Base-by-base conservation (phyloP, 2,329 filamentous ascomycete genomes). In the Uncinocarpus reesii region DNA sequence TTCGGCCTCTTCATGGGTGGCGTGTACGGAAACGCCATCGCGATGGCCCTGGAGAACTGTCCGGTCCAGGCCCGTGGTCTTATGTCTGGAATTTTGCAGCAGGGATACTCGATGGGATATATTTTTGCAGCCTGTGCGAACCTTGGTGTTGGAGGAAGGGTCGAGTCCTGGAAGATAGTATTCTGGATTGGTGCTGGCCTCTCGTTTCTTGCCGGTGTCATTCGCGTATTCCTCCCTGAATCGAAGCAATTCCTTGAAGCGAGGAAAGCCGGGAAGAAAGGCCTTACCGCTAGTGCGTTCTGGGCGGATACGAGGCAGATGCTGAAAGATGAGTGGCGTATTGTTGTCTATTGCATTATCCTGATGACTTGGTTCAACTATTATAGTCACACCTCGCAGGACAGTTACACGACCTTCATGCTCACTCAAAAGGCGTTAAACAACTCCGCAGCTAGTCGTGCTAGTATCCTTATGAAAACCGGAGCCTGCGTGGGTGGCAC, bases 141-240 rank as follows among this genome's bases (percentile, higher is more conserved):
- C 35, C 71, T 57, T 10, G 57, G 72, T 3, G 71, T 73, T 42
- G 71, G 84, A 63, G 92, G 86, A 0, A 90, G 86, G 0, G 64
- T 79, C 1, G 82, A 94, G 59, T 80, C 76, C 43, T 95, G 88
- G 88, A 75, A 87, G 7, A 86, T 86, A 0, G 72, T 94, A 0
- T 94, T 81, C 71, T 95, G 88, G 88, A 94, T 94, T 63, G 87
- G 82, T 11, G 86, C 87, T 3, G 78, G 83, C 31, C 85, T 86
- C 0, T 88, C 88, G 0, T 74, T 88, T 1, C 65, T 94, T 24
- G 83, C 94, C 65, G 94, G 94, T 60, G 58, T 80, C 47, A 87
- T 85, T 72, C 83, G 88, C 26, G 69, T 92, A 20, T 79, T 77
- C 62, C 74, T 95, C 1, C 84, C 86, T 4, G 89, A 95, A 69